Evolutionary conservation across 2,329 filamentous ascomycete species (phyloP).

Genomic region (Chrysoporthe puriensis): DNA sequence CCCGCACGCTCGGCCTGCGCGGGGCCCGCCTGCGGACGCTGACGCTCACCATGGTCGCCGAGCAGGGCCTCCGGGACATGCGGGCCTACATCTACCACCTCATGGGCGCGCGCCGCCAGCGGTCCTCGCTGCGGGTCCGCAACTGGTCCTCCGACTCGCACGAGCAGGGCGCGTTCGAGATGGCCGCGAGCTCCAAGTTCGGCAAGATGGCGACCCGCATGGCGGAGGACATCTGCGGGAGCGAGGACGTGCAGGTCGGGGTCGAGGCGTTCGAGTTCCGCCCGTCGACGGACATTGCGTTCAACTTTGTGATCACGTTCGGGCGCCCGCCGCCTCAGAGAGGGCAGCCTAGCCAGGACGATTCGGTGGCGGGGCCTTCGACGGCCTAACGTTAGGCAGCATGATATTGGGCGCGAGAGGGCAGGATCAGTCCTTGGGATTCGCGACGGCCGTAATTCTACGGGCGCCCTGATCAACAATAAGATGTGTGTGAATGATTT

Average conservation of each 20-base stretch:
- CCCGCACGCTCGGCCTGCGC: background rate
- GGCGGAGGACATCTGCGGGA: background rate
- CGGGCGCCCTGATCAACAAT: too few relatives aligned
- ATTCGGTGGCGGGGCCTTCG: too few relatives aligned
- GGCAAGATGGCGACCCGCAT: background rate
- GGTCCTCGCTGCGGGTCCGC: background rate
- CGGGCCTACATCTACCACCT: background rate
- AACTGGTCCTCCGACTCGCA: background rate
- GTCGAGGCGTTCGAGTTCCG: background rate
- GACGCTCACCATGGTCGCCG: background rate
- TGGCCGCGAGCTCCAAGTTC: background rate
- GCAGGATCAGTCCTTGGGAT: too few relatives aligned
- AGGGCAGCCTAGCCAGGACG: background rate
- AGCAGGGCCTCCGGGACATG: background rate
- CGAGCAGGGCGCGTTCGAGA: background rate
- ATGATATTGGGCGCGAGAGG: too few relatives aligned
- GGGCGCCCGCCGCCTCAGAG: background rate
- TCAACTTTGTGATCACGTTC: background rate
- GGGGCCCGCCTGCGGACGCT: background rate
- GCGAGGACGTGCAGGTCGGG: background rate
- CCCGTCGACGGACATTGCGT: background rate
- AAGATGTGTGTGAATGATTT: too few relatives aligned
- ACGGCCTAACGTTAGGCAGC: too few relatives aligned
- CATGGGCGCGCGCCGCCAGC: background rate
- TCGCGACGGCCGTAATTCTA: too few relatives aligned